Evolutionary conservation across 2,329 filamentous ascomycete genomes (phyloP), one percentile per base, ranked within the genome.

Genomic region (Fusarium sp.): DNA sequence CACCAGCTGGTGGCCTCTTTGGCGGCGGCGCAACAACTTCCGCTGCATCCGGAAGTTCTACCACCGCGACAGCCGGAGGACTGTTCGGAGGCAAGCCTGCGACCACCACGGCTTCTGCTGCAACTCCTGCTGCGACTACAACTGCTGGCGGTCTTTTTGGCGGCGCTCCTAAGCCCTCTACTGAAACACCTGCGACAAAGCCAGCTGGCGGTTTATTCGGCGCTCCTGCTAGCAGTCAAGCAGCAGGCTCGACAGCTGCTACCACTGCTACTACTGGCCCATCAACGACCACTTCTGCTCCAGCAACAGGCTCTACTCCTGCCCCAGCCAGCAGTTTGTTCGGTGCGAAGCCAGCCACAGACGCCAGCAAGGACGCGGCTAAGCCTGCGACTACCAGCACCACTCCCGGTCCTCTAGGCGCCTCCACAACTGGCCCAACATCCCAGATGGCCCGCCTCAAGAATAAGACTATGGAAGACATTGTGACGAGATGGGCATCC

Each of bases 401-500:
- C 22, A 75, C 77, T 13, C 71, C 81, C 25, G 84, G 78, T 47
- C 71, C 78, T 29, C 82, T 95, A 51, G 90, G 89, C 20, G 89
- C 90, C 29, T 97, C 94, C 2, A 97, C 93, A 6, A 85, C 89
- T 34, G 94, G 94, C 0, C 94, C 94, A 3, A 84, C 91, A 5
- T 95, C 96, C 18, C 91, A 94, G 61, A 90, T 97, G 75, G 96
- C 95, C 6, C 91, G 96, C 29, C 85, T 99, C 40, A 97, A 97
- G 85, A 97, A 98, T 81, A 98, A 97, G 83, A 97, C 95, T 1
- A 98, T 99, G 92, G 96, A 99, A 77, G 96, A 99, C 79, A 98
- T 99, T 70, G 94, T 99, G 71, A 98, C 94, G 6, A 90, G 94
- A 32, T 99, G 96, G 96, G 96, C 96, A 3, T 94, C 94, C 0